Percentiles rank a stretch among this genome's conserved stretches.
Evolutionary conservation across 176 grass and related monocot species (phyloP).

Genomic region (Paspalum notatum): DNA sequence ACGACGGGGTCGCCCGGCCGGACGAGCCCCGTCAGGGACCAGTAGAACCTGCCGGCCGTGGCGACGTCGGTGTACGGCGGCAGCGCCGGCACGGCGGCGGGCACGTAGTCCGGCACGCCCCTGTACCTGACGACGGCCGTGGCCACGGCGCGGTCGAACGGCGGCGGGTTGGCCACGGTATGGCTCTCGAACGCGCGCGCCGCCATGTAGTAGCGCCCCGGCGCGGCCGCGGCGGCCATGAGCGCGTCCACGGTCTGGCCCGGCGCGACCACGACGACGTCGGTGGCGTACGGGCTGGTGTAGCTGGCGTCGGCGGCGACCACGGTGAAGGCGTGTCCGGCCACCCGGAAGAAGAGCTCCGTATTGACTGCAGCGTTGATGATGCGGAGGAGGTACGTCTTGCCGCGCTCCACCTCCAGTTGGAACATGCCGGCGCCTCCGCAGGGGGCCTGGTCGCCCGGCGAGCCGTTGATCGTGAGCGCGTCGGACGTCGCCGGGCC

Average conservation of each 20-base stretch:
- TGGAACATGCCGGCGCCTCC: slow-evolving; percentile 40
- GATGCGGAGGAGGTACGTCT: slow-evolving; percentile 61
- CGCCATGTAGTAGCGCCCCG: slow-evolving; percentile 65
- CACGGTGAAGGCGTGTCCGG: slow-evolving; percentile 63
- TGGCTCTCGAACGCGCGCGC: slow-evolving; percentile 34
- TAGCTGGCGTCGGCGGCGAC: slow-evolving; percentile 66
- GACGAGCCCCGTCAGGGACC: slow-evolving; percentile 35
- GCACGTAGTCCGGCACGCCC: neutral
- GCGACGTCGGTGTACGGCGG: slow-evolving; percentile 33
- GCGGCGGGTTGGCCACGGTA: neutral
- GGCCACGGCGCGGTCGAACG: slow-evolving; percentile 10
- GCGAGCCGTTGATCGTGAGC: slow-evolving; percentile 53
- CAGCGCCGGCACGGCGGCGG: slow-evolving; percentile 12
- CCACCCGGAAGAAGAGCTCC: slow-evolving; percentile 69
- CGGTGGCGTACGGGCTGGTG: slow-evolving; percentile 47
- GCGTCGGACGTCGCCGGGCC: slow-evolving; percentile 11
- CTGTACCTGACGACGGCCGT: slow-evolving; percentile 46
- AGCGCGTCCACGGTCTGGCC: slow-evolving; percentile 73
- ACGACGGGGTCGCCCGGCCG: slow-evolving; percentile 26
- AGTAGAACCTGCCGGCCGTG: slow-evolving; percentile 48
- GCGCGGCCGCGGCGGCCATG: slow-evolving; percentile 41
- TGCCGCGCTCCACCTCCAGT: slow-evolving; percentile 47
- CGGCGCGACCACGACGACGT: slow-evolving; percentile 57
- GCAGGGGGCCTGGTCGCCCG: slow-evolving; percentile 43
- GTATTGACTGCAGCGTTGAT: slow-evolving; percentile 70